A percentile compares a stretch with the other conserved stretches of the same genome.
Evolutionary conservation across 1,139 yeast genomes (phyloP).

Genomic region (Debaryomyces fabryi): DNA sequence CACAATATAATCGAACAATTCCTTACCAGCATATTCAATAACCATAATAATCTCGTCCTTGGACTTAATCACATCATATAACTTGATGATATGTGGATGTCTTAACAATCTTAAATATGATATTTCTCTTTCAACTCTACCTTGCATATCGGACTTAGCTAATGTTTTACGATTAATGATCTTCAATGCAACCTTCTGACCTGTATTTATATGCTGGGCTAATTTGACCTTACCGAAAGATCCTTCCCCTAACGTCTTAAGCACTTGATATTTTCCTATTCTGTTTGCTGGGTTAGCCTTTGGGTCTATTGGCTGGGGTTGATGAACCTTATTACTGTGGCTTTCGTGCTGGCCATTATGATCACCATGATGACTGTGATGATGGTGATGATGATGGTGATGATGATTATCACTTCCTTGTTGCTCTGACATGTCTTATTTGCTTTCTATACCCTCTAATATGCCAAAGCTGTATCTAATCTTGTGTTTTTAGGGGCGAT

Average conservation of each 20-base stretch:
- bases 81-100: constrained; percentile 95
- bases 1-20: constrained; percentile 92
- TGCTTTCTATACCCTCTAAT: constrained; percentile 1
- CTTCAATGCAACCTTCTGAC: constrained; percentile 91
- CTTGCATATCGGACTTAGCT: constrained; percentile 97
- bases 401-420: constrained; percentile 11
- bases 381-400: constrained; percentile 19
- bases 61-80: constrained; percentile 94
- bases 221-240: constrained; percentile 96
- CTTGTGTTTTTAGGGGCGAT: constrained; percentile 1
- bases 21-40: constrained; percentile 95
- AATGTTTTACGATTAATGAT: constrained; percentile 92
- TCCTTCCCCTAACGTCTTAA: constrained; percentile 95
- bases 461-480: background rate
- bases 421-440: constrained; percentile 14
- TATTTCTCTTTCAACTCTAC: constrained; percentile 92
- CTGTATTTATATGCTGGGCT: constrained; percentile 91
- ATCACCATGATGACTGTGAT: constrained; percentile 18
- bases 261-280: constrained; percentile 92
- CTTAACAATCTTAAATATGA: constrained; percentile 84
- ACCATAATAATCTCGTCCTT: constrained; percentile 98
- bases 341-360: constrained; percentile 9
- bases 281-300: constrained; percentile 47
- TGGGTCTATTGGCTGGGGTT: constrained; percentile 25
- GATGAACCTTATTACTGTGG: constrained; percentile 12